Evolutionary conservation across 2,329 filamentous ascomycete species (phyloP).

Genomic region (Aspergillus sp.): DNA sequence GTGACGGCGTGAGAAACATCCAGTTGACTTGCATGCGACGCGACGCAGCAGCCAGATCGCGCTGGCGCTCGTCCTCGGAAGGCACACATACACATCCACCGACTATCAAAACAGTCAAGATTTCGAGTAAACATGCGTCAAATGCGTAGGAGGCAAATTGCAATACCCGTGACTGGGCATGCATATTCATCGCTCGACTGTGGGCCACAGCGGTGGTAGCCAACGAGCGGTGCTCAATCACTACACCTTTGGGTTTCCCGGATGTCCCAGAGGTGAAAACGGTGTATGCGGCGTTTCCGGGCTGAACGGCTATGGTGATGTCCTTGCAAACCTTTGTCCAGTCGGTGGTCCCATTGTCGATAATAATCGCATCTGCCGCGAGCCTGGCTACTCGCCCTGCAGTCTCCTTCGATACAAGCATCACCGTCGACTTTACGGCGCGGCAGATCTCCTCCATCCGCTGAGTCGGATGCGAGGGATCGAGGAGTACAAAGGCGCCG

Average conservation of each 20-base stretch:
- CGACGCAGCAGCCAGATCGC: slow-evolving; percentile 34
- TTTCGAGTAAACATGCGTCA: slow-evolving; percentile 42
- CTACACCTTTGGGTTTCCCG: slow-evolving; percentile 54
- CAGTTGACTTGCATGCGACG: slow-evolving; percentile 43
- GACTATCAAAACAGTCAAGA: slow-evolving; percentile 31
- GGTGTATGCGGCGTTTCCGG: slow-evolving; percentile 41
- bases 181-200: slow-evolving; percentile 46
- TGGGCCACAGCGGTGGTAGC: slow-evolving; percentile 52
- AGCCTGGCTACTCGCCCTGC: too few species aligned
- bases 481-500: too few species aligned
- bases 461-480: too few species aligned
- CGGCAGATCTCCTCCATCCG: too few species aligned
- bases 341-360: not conserved
- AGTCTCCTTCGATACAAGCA: too few species aligned
- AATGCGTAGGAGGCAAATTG: slow-evolving; percentile 49
- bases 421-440: too few species aligned
- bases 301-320: not conserved
- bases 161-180: slow-evolving; percentile 27
- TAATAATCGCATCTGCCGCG: not conserved
- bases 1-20: slow-evolving; percentile 52
- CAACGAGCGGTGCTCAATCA: slow-evolving; percentile 57
- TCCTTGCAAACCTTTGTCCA: not conserved
- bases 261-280: slow-evolving; percentile 56
- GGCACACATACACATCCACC: slow-evolving; percentile 49
- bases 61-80: slow-evolving; percentile 41